A percentile compares a stretch with the other conserved stretches of the same genome.
Evolutionary conservation across 2,329 filamentous ascomycete species (phyloP).

Genomic region (Neodidymelliopsis sp.): DNA sequence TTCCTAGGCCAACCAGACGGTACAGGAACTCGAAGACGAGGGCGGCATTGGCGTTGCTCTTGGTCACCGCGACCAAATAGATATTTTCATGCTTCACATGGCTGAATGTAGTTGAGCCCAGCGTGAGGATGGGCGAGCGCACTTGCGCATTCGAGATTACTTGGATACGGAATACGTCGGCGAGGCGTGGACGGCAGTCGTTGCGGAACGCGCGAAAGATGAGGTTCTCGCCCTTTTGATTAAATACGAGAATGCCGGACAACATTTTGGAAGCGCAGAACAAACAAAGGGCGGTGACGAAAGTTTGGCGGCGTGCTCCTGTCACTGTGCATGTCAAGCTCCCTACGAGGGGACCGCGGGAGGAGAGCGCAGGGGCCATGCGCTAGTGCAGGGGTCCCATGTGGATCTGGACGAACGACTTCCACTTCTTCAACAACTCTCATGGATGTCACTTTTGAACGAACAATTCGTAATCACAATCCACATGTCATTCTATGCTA

Average conservation of each 20-base stretch:
- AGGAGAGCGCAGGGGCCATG: conserved; percentile 3
- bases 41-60: conserved; percentile 98
- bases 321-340: conserved; percentile 14
- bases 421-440: background rate
- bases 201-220: conserved; percentile 99
- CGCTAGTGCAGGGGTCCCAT: conserved; percentile 13
- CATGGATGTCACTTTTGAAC: background rate
- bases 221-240: conserved; percentile 99
- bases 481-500: no score
- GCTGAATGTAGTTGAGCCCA: conserved; percentile 97
- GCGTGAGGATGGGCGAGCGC: conserved; percentile 93
- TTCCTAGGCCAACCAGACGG: conserved; percentile 85
- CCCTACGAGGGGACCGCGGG: conserved; percentile 13
- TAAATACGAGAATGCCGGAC: conserved; percentile 97
- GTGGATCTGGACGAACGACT: conserved; percentile 3
- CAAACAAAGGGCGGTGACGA: conserved; percentile 4
- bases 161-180: conserved; percentile 99
- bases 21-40: conserved; percentile 98
- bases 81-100: conserved; percentile 99
- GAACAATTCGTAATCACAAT: no score
- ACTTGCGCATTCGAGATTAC: conserved; percentile 99
- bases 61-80: conserved; percentile 95
- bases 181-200: conserved; percentile 95
- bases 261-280: conserved; percentile 68
- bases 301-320: conserved; percentile 1